These are phyloP conservation scores for Pisolithus thermaeus DNA, from an alignment of 1,284 basidiomycete genomes.

Conservation along the genomic window DNA sequence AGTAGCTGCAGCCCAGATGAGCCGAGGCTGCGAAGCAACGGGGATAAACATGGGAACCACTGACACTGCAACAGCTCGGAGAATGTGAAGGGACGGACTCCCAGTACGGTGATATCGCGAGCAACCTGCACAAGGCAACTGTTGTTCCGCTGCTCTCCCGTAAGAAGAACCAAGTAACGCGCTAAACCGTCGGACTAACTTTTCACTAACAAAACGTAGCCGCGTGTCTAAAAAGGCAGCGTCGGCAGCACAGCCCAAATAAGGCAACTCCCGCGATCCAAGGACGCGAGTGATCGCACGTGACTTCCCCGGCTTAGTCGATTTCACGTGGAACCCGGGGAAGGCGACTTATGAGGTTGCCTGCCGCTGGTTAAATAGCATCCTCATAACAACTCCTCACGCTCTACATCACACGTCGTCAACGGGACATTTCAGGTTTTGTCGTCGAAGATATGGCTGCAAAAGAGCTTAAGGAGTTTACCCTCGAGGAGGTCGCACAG, in stretches of 20 bases:
- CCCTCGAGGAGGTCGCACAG: slow-evolving; percentile 37
- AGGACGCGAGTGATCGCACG: neutral
- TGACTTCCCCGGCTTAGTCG: neutral
- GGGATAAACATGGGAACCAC: slow-evolving; percentile 9
- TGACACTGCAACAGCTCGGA: slow-evolving; percentile 8
- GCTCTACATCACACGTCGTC: neutral
- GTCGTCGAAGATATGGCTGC: slow-evolving; percentile 26
- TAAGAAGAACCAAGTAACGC: too few species aligned
- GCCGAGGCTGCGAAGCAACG: slow-evolving; percentile 8
- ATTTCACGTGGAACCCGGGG: neutral
- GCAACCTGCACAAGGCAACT: too few species aligned
- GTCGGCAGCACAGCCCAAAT: neutral
- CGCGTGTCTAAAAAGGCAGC: too few species aligned
- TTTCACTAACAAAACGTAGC: too few species aligned
- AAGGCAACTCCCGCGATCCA: neutral
- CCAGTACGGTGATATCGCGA: too few species aligned
- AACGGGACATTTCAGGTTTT: neutral
- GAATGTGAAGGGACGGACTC: neutral
- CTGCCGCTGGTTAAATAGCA: slow-evolving; percentile 10
- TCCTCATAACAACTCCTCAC: too few species aligned
- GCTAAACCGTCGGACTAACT: too few species aligned
- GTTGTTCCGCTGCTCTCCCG: too few species aligned
- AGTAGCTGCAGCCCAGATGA: slow-evolving; percentile 13
- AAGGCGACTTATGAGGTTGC: neutral
- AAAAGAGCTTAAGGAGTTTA: slow-evolving; percentile 31